Evolutionary conservation across 352 stramenopile species (phyloP).

Genomic region (Pythium chondricola): DNA sequence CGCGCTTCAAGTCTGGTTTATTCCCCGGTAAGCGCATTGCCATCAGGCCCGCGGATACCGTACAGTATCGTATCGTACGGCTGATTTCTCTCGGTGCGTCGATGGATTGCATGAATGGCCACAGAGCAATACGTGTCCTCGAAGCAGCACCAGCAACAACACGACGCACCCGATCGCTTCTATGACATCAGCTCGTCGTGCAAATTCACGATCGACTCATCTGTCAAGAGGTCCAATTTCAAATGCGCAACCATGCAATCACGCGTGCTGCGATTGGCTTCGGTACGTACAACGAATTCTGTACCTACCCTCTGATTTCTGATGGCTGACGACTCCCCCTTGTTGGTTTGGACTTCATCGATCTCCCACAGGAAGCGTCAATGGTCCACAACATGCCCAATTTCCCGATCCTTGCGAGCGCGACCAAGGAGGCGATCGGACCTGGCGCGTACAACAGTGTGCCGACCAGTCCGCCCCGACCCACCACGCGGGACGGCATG

Average conservation of each 20-base stretch:
- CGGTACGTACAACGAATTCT: too few relatives aligned
- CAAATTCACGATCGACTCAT: slow-evolving; percentile 60
- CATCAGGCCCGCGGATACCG: not conserved
- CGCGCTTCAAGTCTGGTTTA: slow-evolving; percentile 57
- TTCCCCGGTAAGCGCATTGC: slow-evolving; percentile 40
- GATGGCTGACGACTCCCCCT: too few relatives aligned
- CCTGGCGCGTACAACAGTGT: slow-evolving; percentile 40
- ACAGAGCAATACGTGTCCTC: slow-evolving; percentile 63
- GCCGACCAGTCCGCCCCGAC: slow-evolving; percentile 2
- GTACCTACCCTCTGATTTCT: too few relatives aligned
- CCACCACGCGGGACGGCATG: slow-evolving; percentile 30
- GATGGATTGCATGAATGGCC: too few relatives aligned
- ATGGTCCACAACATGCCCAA: slow-evolving; percentile 75
- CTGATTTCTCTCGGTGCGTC: too few relatives aligned
- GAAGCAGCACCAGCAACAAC: slow-evolving; percentile 47
- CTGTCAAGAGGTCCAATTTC: slow-evolving; percentile 62
- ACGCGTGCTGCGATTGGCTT: slow-evolving; percentile 41
- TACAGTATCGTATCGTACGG: not conserved
- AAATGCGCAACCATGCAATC: slow-evolving; percentile 62
- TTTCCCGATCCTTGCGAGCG: slow-evolving; percentile 48
- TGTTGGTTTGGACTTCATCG: not conserved
- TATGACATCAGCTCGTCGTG: slow-evolving; percentile 69
- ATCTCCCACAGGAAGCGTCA: slow-evolving; percentile 35
- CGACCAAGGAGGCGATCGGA: slow-evolving; percentile 42
- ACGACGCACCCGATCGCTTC: slow-evolving; percentile 56